A percentile compares a stretch with the other conserved stretches of the same genome.
These are phyloP conservation scores for Inonotus hispidus DNA, from an alignment of 1,284 basidiomycete genomes.

Conservation along the genomic window DNA sequence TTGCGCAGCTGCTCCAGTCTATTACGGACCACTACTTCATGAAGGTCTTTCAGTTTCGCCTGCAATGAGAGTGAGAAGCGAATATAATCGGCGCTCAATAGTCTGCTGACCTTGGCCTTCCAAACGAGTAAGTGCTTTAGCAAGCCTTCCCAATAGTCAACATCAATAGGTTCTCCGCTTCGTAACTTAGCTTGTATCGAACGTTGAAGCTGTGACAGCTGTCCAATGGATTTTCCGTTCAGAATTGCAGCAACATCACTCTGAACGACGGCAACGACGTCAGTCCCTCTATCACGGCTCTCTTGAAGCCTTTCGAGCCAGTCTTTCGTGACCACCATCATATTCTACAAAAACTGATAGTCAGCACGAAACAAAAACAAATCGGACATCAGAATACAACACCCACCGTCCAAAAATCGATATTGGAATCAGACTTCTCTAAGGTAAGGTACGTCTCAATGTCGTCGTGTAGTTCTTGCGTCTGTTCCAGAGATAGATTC, in stretches of 20 bases:
- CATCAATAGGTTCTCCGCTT: slow-evolving; percentile 92
- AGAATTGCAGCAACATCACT: slow-evolving; percentile 70
- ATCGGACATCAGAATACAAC: neutral
- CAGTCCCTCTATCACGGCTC: slow-evolving; percentile 52
- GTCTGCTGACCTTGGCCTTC: slow-evolving; percentile 82
- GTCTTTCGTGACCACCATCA: slow-evolving; percentile 96
- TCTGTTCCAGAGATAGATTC: slow-evolving; percentile 85
- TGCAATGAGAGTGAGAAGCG: slow-evolving; percentile 29
- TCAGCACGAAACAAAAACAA: neutral
- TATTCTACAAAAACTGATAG: slow-evolving; percentile 51
- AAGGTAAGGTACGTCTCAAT: slow-evolving; percentile 89
- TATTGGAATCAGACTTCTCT: slow-evolving; percentile 80
- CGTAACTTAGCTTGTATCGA: slow-evolving; percentile 85
- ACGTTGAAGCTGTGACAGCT: slow-evolving; percentile 78
- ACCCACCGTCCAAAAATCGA: slow-evolving; percentile 96
- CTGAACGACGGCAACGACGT: slow-evolving; percentile 75
- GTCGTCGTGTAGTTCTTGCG: slow-evolving; percentile 90
- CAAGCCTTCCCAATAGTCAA: slow-evolving; percentile 96
- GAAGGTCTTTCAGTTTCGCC: slow-evolving; percentile 88
- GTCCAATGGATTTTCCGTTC: slow-evolving; percentile 77
- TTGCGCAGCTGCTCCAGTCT: slow-evolving; percentile 93
- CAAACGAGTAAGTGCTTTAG: slow-evolving; percentile 93
- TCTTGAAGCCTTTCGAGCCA: slow-evolving; percentile 73
- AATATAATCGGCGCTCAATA: slow-evolving; percentile 2
- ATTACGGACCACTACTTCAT: slow-evolving; percentile 95